Evolutionary conservation across 2,329 filamentous ascomycete genomes (phyloP), one percentile per base, ranked within the genome.

Genomic region (Microsporum ferrugineum): DNA sequence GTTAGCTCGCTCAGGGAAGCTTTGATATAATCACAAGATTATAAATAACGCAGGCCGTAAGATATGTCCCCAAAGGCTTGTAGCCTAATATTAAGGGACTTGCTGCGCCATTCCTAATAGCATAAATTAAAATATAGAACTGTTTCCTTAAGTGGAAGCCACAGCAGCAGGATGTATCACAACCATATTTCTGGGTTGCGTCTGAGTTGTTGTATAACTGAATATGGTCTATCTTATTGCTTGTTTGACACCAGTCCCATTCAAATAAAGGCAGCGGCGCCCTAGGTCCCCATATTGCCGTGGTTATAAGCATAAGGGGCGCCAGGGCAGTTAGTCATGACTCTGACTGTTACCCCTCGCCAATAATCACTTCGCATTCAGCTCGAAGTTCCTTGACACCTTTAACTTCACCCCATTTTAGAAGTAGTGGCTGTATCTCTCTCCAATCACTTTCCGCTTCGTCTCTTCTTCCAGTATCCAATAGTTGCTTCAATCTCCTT

Each of bases 401-500:
- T 59, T 72, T 72, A 0, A 78, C 75, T 2, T 71, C 71, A 23
- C 72, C 66, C 77, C 77, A 79, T 57, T 71, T 73, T 41, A 70
- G 68, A 29, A 79, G 66, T 49, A 79, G 63, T 8, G 60, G 63
- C 33, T 70, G 65, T 2, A 78, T 68, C 66, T 75, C 68, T 58
- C 69, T 64, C 77, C 79, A 77, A 65, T 80, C 70, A 64, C 67
- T 68, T 63, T 72, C 68, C 12, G 77, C 73, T 39, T 76, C 76
- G 5, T 75, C 74, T 12, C 65, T 63, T 53, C 75, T 73, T 2
- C 69, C 72, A 5, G 76, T 72, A 1, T 68, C 68, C 27, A 79
- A 5, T 39, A 78, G 65, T 43, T 61, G 65, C 61, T 70, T 68
- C 60, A 80, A 62, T 38, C 72, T 71, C 61, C 60, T 68, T n/a